A percentile compares a stretch with the other conserved stretches of the same genome.
Evolutionary conservation across 805 yeast species (phyloP).

Genomic region (Torulaspora indica): DNA sequence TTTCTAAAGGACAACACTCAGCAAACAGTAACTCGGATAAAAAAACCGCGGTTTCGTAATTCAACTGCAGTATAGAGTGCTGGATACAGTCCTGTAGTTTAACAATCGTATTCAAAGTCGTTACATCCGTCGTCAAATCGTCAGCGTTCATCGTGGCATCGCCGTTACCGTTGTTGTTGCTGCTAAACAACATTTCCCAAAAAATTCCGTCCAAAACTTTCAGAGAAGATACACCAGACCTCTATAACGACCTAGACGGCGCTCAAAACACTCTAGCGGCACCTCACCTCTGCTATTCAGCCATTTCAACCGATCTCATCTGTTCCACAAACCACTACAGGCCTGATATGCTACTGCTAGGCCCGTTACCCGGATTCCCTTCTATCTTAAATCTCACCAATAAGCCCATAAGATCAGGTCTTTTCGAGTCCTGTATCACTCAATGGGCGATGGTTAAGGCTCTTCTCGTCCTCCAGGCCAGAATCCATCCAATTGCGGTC

Average conservation of each 20-base stretch:
- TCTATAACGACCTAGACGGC: not conserved
- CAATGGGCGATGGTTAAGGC: not conserved
- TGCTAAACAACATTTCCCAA: slow-evolving; percentile 11
- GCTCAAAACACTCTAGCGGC: not conserved
- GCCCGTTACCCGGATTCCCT: slow-evolving; percentile 3
- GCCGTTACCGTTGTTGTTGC: slow-evolving; percentile 3
- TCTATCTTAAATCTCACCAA: not conserved
- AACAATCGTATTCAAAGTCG: slow-evolving; percentile 12
- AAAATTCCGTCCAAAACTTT: too few relatives aligned
- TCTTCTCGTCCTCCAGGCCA: not conserved
- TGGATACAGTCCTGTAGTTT: slow-evolving; percentile 19
- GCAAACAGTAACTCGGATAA: slow-evolving; percentile 78
- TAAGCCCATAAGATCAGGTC: not conserved
- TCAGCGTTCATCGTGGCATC: slow-evolving; percentile 10
- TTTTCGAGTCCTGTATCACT: not conserved
- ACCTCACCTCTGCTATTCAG: not conserved
- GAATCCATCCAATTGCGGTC: not conserved
- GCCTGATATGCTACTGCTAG: not conserved
- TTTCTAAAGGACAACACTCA: slow-evolving; percentile 32
- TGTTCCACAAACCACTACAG: slow-evolving; percentile 5
- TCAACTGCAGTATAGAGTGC: slow-evolving; percentile 27
- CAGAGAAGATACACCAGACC: too few relatives aligned
- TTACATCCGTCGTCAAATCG: slow-evolving; percentile 11
- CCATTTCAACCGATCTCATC: not conserved
- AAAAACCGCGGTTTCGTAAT: slow-evolving; percentile 66